These are phyloP conservation scores for Russula earlei DNA, from an alignment of 768 basidiomycete species.

Conservation along the genomic window DNA sequence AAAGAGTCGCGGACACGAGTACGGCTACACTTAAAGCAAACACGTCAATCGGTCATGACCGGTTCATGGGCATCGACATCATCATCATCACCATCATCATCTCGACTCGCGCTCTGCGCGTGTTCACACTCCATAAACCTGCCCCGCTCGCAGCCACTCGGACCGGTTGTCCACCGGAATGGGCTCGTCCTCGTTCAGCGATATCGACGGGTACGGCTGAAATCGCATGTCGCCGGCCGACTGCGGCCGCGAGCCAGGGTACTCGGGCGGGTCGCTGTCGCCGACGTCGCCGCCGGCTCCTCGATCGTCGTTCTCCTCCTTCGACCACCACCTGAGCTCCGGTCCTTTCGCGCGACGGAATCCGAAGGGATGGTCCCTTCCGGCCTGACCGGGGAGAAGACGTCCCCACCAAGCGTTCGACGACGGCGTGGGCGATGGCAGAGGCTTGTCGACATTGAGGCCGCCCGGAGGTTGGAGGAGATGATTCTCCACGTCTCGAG, in stretches of 20 bases:
- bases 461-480: neutral
- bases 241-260: neutral
- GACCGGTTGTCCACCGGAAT: slow-evolving; percentile 44
- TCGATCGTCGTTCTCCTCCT: neutral
- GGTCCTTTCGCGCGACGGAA: slow-evolving; percentile 5
- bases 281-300: neutral
- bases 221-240: neutral
- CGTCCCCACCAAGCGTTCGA: slow-evolving; percentile 4
- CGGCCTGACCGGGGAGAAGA: slow-evolving; percentile 10
- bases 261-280: neutral
- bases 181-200: slow-evolving; percentile 43
- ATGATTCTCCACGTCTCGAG: slow-evolving; percentile 10
- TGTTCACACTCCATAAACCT: neutral
- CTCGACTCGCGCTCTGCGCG: neutral
- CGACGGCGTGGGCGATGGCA: neutral
- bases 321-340: slow-evolving; percentile 3
- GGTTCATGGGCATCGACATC: no score
- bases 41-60: no score
- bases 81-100: neutral
- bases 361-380: slow-evolving; percentile 11
- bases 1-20: neutral
- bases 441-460: slow-evolving; percentile 1
- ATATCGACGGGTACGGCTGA: slow-evolving; percentile 30
- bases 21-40: neutral
- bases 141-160: slow-evolving; percentile 28